Conservation (phyloP, 1,284 basidiomycete species). For the Stereum hirsutum region DNA sequence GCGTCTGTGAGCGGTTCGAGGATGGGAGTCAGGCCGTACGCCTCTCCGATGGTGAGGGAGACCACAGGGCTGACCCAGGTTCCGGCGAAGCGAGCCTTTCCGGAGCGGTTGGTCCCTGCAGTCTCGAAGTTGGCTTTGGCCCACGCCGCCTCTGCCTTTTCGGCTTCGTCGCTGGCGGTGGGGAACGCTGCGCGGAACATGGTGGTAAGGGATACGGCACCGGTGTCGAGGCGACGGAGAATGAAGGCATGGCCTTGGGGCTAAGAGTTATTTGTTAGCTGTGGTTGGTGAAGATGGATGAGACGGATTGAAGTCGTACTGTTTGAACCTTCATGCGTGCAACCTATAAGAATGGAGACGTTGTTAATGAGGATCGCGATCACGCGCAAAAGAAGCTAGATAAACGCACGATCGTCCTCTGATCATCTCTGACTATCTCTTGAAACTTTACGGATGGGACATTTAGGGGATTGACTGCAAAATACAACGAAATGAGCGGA, state of each 20-base stretch:
- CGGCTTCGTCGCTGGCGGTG: slow-evolving; percentile 68
- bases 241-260: slow-evolving; percentile 84
- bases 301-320: slow-evolving; percentile 33
- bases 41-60: slow-evolving; percentile 57
- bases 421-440: slow-evolving; percentile 56
- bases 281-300: slow-evolving; percentile 12
- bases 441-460: slow-evolving; percentile 54
- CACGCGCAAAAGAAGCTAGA: slow-evolving; percentile 4
- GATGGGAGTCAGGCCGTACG: slow-evolving; percentile 53
- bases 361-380: slow-evolving; percentile 8
- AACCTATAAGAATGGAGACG: slow-evolving; percentile 34
- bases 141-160: slow-evolving; percentile 81
- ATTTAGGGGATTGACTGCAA: slow-evolving; percentile 13
- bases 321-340: slow-evolving; percentile 93
- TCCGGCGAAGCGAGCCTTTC: slow-evolving; percentile 77
- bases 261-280: slow-evolving; percentile 33
- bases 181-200: slow-evolving; percentile 99
- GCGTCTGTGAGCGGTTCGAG: slow-evolving; percentile 66
- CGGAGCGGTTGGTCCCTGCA: slow-evolving; percentile 74
- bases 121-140: slow-evolving; percentile 78
- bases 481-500: slow-evolving; percentile 5
- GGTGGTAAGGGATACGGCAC: slow-evolving; percentile 91
- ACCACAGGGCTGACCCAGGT: slow-evolving; percentile 77
- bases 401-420: slow-evolving; percentile 50
- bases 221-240: slow-evolving; percentile 91